A percentile compares a stretch with the other conserved stretches of the same genome.
Conservation (phyloP, 2,329 filamentous ascomycete species). For the Cladophialophora carrionii region DNA sequence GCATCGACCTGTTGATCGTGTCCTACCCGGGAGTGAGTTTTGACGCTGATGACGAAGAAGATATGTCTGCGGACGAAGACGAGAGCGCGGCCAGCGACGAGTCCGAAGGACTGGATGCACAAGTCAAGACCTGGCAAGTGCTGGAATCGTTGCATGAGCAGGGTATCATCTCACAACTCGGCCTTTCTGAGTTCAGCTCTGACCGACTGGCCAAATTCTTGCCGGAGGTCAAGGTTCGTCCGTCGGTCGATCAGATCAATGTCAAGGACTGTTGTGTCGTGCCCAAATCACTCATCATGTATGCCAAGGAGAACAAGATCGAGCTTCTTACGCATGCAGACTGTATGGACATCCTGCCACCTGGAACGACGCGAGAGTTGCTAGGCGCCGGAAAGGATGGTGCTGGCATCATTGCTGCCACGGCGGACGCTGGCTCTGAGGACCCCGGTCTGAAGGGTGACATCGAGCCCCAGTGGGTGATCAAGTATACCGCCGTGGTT, state of each 20-base stretch:
- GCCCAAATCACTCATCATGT: conserved; percentile 78
- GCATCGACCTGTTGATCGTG: conserved; percentile 84
- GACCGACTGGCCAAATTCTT: conserved; percentile 80
- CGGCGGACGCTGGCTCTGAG: conserved; percentile 49
- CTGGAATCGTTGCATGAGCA: conserved; percentile 73
- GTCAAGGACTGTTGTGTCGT: conserved; percentile 94
- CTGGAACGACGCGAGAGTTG: conserved; percentile 81
- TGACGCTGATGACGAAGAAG: conserved; percentile 86
- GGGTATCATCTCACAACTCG: conserved; percentile 74
- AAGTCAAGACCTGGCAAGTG: conserved; percentile 69
- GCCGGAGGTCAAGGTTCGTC: conserved; percentile 68
- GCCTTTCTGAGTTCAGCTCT: conserved; percentile 88
- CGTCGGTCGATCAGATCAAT: conserved; percentile 93
- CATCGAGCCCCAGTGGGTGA: conserved; percentile 87
- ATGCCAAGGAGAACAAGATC: conserved; percentile 81
- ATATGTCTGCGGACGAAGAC: conserved; percentile 59
- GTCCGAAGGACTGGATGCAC: conserved; percentile 61
- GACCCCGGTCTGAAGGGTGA: conserved; percentile 71
- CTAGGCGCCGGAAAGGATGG: conserved; percentile 73
- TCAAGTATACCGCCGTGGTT: conserved; percentile 95
- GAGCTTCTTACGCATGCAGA: conserved; percentile 93
- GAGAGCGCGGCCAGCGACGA: conserved; percentile 42
- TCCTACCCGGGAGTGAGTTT: conserved; percentile 94
- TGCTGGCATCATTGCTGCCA: conserved; percentile 72
- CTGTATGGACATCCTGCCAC: conserved; percentile 85